A percentile compares a stretch with the other conserved stretches of the same genome.
Evolutionary conservation across 495 filamentous ascomycete genomes (phyloP).

Genomic region (Beverwykella pulmonaria): DNA sequence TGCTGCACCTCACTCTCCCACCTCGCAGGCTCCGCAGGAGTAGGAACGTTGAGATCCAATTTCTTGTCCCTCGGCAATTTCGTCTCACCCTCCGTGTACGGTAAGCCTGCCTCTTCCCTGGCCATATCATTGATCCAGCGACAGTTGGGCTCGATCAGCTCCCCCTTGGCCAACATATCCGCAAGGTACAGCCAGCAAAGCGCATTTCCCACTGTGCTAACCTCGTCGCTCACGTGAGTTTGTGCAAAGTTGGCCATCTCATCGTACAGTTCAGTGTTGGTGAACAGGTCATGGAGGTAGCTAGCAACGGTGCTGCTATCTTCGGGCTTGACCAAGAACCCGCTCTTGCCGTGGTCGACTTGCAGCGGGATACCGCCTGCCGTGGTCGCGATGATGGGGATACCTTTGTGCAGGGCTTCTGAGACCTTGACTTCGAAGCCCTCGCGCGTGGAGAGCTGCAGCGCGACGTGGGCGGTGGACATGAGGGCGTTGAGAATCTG

Average conservation of each 20-base stretch:
- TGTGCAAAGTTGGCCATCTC: conserved; percentile 69
- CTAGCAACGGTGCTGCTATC: conserved; percentile 73
- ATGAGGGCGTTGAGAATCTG: conserved; percentile 82
- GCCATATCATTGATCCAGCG: conserved; percentile 82
- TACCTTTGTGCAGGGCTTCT: conserved; percentile 82
- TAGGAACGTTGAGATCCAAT: conserved; percentile 26
- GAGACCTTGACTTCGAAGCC: conserved; percentile 92
- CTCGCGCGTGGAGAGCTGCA: conserved; percentile 82
- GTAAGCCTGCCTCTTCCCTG: conserved; percentile 63
- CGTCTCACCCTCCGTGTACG: conserved; percentile 63
- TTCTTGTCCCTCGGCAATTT: conserved; percentile 52
- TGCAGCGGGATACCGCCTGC: conserved; percentile 85
- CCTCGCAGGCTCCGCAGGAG: no score
- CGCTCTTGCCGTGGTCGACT: conserved; percentile 71
- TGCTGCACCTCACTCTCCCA: no score
- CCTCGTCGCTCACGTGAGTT: conserved; percentile 75
- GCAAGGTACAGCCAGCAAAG: conserved; percentile 78
- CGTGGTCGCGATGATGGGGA: conserved; percentile 76
- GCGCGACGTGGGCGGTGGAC: conserved; percentile 68
- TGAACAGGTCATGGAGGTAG: conserved; percentile 71
- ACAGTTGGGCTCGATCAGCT: conserved; percentile 54
- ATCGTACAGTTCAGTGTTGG: conserved; percentile 63
- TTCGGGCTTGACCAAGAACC: conserved; percentile 74
- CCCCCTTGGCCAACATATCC: conserved; percentile 57
- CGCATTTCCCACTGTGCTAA: conserved; percentile 79